Evolutionary conservation across 164 flowering plant species (phyloP).

Genomic region (Liquidambar formosana): DNA sequence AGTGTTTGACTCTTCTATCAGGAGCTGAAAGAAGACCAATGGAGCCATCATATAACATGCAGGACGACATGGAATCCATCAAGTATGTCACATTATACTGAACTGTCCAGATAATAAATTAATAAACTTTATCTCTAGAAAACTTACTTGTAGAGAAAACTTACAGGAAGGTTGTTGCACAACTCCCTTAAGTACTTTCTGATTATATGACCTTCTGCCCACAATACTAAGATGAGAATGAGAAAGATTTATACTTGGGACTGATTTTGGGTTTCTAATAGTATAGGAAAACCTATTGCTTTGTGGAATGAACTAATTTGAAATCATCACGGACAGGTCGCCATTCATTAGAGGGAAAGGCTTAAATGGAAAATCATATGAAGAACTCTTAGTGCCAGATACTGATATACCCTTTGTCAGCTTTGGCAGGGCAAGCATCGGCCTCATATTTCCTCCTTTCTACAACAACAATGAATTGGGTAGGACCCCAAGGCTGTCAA

Average conservation of each 20-base stretch:
- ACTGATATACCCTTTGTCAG: conserved; percentile 58
- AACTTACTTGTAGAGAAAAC: no score
- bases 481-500: conserved; percentile 38
- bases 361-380: conserved; percentile 30
- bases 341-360: conserved; percentile 40
- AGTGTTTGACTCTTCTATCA: conserved; percentile 11
- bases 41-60: conserved; percentile 17
- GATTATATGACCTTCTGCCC: no score
- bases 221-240: no score
- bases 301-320: background rate
- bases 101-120: background rate
- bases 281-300: no score
- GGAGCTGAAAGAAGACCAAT: conserved; percentile 22
- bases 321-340: conserved; percentile 29
- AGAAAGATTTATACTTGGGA: no score
- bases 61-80: conserved; percentile 25
- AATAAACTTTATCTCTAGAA: background rate
- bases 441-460: conserved; percentile 37
- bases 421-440: conserved; percentile 48
- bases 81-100: conserved; percentile 15
- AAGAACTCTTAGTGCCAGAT: conserved; percentile 39
- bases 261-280: no score
- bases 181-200: no score
- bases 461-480: conserved; percentile 27
- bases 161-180: no score